These are phyloP conservation scores for Nyctanthes arbortristis DNA, from an alignment of 257 asterid genomes.

Conservation along the genomic window DNA sequence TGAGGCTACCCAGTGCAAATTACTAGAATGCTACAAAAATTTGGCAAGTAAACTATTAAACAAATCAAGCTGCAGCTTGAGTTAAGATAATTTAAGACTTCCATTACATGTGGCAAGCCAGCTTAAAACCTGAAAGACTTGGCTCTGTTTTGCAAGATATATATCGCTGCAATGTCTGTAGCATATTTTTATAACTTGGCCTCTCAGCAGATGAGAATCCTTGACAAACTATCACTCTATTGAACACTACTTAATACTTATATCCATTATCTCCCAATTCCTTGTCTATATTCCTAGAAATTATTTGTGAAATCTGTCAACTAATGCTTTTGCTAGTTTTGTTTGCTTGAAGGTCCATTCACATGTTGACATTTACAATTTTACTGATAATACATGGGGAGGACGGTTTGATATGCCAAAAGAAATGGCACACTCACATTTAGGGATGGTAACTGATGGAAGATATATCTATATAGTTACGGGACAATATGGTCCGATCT, in stretches of 20 bases:
- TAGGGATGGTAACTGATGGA: constrained; percentile 95
- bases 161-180: not conserved
- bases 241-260: not conserved
- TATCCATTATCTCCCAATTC: not conserved
- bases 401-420: constrained; percentile 93
- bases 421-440: constrained; percentile 96
- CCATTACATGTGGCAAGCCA: not conserved
- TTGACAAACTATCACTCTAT: not conserved
- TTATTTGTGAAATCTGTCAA: not conserved
- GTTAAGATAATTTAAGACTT: constrained; percentile 11
- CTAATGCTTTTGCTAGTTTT: constrained; percentile 12
- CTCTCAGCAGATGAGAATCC: constrained; percentile 5
- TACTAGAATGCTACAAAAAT: not conserved
- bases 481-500: constrained; percentile 94
- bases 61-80: constrained; percentile 1
- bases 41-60: not conserved
- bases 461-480: constrained; percentile 82
- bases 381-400: constrained; percentile 87
- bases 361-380: constrained; percentile 86
- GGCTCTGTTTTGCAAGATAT: not conserved
- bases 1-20: constrained; percentile 18
- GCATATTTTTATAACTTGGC: constrained; percentile 14
- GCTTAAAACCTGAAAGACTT: not conserved
- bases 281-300: not conserved
- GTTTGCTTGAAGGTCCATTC: constrained; percentile 68